phyloP scores from a whole-genome alignment of 495 filamentous ascomycete species.

The Ascodesmis nigricans region DNA sequence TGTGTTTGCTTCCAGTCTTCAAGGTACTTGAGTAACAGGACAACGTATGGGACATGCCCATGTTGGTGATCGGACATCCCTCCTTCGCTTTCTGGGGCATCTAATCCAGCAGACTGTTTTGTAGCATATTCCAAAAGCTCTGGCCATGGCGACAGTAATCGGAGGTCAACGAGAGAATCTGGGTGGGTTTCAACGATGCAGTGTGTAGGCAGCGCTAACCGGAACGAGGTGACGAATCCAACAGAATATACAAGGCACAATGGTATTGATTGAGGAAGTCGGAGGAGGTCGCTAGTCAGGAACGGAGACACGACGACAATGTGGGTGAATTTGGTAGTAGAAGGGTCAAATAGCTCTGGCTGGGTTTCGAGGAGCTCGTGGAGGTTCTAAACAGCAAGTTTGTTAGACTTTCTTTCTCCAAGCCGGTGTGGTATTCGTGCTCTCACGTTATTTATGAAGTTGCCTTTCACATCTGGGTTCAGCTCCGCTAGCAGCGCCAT shows the following conservation, averaged over 20 bases:
- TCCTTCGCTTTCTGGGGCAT: constrained; percentile 20
- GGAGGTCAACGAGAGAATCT: constrained; percentile 67
- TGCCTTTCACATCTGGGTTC: constrained; percentile 82
- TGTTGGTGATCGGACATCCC: constrained; percentile 58
- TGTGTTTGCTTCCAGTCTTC: constrained; percentile 60
- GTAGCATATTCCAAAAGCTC: constrained; percentile 46
- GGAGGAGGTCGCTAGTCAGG: constrained; percentile 10
- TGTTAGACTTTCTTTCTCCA: neutral
- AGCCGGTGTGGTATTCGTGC: neutral
- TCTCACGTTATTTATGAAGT: constrained; percentile 32
- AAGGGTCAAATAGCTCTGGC: constrained; percentile 34
- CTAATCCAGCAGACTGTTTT: constrained; percentile 41
- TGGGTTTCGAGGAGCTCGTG: constrained; percentile 14
- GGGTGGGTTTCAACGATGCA: constrained; percentile 96
- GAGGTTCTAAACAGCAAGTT: constrained; percentile 8
- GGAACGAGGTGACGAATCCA: constrained; percentile 66
- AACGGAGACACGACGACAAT: constrained; percentile 16
- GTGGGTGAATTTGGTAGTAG: constrained; percentile 29
- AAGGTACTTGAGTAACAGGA: constrained; percentile 68
- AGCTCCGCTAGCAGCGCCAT: constrained; percentile 61
- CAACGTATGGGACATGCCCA: constrained; percentile 76
- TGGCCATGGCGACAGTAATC: constrained; percentile 69
- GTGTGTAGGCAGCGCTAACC: constrained; percentile 27
- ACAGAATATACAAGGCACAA: constrained; percentile 67
- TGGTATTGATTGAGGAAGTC: constrained; percentile 29